These are phyloP conservation scores for Lichtheimia ornata DNA, from an alignment of 371 early-diverging fungal genomes.

Conservation along the genomic window DNA sequence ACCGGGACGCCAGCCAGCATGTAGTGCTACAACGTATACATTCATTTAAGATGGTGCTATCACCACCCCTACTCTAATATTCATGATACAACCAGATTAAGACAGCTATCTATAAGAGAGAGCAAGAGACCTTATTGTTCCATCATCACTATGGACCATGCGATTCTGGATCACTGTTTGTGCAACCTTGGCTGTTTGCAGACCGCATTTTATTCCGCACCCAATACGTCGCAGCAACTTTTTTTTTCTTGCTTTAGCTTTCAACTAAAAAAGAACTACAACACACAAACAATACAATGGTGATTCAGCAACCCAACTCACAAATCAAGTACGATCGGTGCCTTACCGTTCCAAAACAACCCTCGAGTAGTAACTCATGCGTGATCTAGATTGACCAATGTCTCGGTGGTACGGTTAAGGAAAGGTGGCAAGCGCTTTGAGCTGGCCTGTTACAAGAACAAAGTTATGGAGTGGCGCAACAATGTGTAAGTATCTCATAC, in stretches of 20 bases:
- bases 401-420: conserved; percentile 92
- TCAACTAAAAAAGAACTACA: background rate
- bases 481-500: conserved; percentile 69
- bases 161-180: conserved; percentile 1
- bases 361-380: too few relatives aligned
- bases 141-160: too few relatives aligned
- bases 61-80: too few relatives aligned
- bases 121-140: too few relatives aligned
- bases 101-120: too few relatives aligned
- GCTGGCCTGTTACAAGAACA: conserved; percentile 98
- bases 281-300: conserved; percentile 24
- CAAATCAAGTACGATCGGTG: conserved; percentile 53
- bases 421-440: conserved; percentile 98
- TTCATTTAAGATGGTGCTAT: too few relatives aligned
- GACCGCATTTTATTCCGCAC: too few relatives aligned
- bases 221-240: background rate
- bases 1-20: too few relatives aligned
- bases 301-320: conserved; percentile 49
- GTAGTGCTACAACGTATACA: too few relatives aligned
- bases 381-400: conserved; percentile 81
- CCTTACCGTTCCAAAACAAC: too few relatives aligned
- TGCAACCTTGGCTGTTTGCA: conserved; percentile 5
- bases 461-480: conserved; percentile 95
- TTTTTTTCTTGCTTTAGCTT: background rate
- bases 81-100: too few relatives aligned